phyloP scores from a whole-genome alignment of 352 stramenopile genomes.

The Phytopythium boreale region DNA sequence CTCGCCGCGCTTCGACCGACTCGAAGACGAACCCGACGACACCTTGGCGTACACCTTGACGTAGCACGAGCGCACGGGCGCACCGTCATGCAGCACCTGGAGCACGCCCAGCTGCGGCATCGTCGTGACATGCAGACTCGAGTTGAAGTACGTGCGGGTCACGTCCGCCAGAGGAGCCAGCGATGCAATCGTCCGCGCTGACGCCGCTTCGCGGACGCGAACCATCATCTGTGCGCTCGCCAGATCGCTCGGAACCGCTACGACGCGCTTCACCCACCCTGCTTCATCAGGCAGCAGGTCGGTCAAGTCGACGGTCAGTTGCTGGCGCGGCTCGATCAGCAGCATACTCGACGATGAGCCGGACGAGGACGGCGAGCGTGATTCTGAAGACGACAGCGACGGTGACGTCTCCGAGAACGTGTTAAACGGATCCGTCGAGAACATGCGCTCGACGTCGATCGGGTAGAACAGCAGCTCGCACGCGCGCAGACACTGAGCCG shows the following conservation, averaged over 20 bases:
- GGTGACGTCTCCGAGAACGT: constrained; percentile 26
- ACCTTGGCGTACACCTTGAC: constrained; percentile 68
- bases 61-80: constrained; percentile 50
- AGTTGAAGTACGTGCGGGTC: constrained; percentile 52
- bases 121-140: constrained; percentile 33
- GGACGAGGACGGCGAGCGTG: neutral
- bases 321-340: constrained; percentile 41
- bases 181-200: constrained; percentile 20
- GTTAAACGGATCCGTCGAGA: constrained; percentile 59
- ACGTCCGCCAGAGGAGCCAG: constrained; percentile 29
- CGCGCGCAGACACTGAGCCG: constrained; percentile 24
- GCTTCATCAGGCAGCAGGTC: neutral
- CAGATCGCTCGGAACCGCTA: constrained; percentile 29
- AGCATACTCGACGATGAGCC: constrained; percentile 32
- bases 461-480: constrained; percentile 55
- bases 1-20: constrained; percentile 8
- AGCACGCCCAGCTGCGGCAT: constrained; percentile 48
- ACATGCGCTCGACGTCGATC: constrained; percentile 70
- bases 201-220: constrained; percentile 26
- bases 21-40: neutral
- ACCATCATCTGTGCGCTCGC: constrained; percentile 44
- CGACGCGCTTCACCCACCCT: constrained; percentile 12
- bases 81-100: constrained; percentile 39
- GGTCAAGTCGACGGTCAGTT: constrained; percentile 20
- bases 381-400: neutral